Base-by-base conservation (phyloP, 176 grass and related monocot species). In the Phoenix dactylifera region DNA sequence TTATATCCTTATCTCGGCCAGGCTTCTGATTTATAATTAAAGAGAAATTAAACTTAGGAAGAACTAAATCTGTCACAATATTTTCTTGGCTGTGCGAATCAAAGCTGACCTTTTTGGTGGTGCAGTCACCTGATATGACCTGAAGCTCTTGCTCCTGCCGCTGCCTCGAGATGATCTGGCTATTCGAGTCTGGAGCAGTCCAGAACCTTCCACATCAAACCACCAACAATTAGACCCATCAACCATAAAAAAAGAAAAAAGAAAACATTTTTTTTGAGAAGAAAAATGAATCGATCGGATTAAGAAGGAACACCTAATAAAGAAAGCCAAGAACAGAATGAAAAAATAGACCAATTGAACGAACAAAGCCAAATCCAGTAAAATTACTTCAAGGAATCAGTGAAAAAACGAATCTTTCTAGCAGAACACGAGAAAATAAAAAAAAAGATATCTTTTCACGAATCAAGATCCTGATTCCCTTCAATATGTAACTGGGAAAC, bases 11-110 rank as follows among this genome's bases (percentile, higher is more conserved):
- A 3, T 88, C 87, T 49, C 83, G 51, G 15, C 74, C 58, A 64
- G 77, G 93, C 86, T 91, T 97, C 93, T 91, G 81, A 83, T 63
- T 70, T 29, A 54, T 1, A 68, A 58, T 55, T 3, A 30, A 54
- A 79, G 15, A 51, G 16, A 17, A 1, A 17, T 59, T 32, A 65
- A 56, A 17, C 35, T 44, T 44, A 14, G 35, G 10, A 12, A 44
- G 35, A 44, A 44, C 35, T 12, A 44, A 44, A 12, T 44, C 35
- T 12, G 35, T 14, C 35, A 44, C 7, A 44, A 44, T 44, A 44
- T 44, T 44, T 44, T 3, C 35, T 12, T 44, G 35, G 35, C 7
- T 44, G 7, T 44, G 54, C 26, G 17, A 50, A 66, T 52, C 6
- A 26, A 62, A n/a, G 48, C 67, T 52, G 25, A 82, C 79, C 68